Percentiles rank a stretch among this genome's conserved stretches.
Conservation (phyloP, 495 filamentous ascomycete species). For the Aspergillus sclerotioniger region DNA sequence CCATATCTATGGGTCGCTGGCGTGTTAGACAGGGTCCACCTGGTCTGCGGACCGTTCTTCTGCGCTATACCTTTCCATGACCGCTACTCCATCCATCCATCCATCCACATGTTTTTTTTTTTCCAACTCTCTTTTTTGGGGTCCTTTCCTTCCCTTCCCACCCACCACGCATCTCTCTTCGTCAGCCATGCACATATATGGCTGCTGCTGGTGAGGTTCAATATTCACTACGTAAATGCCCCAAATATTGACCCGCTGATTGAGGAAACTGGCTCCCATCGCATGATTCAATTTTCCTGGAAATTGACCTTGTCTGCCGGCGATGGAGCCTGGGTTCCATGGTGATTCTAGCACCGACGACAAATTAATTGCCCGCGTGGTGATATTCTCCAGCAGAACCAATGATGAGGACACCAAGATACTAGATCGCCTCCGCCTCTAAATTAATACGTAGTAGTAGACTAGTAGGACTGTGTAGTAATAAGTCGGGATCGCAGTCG, state of each 20-base stretch:
- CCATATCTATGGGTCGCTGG: slow-evolving; percentile 43
- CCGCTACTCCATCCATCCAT: slow-evolving; percentile 15
- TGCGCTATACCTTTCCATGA: slow-evolving; percentile 20
- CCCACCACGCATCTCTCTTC: background rate
- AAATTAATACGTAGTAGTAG: background rate
- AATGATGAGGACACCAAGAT: slow-evolving; percentile 6
- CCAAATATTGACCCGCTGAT: too few species aligned
- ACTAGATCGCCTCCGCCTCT: background rate
- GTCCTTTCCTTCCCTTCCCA: background rate
- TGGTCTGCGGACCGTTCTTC: slow-evolving; percentile 23
- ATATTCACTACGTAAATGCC: background rate
- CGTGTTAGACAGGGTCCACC: slow-evolving; percentile 27
- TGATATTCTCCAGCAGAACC: slow-evolving; percentile 5
- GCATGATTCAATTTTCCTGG: background rate
- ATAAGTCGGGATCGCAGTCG: background rate
- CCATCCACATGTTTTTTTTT: slow-evolving; percentile 4
- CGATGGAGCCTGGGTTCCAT: slow-evolving; percentile 11
- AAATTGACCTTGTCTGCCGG: background rate
- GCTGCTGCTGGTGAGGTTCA: background rate
- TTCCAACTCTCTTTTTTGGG: background rate
- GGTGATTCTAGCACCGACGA: slow-evolving; percentile 1
- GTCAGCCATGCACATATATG: background rate
- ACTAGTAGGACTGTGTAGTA: background rate
- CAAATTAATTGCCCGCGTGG: slow-evolving; percentile 16
- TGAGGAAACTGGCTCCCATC: background rate